Evolutionary conservation across 306 rosid species (phyloP), one percentile per base, ranked within the genome.

Genomic region (Crotalaria pallida): DNA sequence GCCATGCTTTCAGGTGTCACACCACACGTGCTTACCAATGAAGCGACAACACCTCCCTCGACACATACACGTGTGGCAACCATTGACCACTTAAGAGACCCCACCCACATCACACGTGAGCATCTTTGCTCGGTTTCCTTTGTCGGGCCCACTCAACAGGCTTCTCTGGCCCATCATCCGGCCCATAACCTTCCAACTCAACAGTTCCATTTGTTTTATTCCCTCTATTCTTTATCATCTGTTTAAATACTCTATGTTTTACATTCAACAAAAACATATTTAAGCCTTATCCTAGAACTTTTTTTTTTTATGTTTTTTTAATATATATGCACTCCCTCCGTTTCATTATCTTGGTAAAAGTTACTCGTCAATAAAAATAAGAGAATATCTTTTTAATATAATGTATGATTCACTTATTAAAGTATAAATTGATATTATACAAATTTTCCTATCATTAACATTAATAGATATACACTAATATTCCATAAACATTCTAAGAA

Each of bases 101-200:
- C 82, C 81, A 63, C 85, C 80, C 85, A 56, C 89, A 83, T 69
- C 91, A 59, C 91, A 84, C 87, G 96, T 87, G 93, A 74, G 68
- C 70, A 38, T 81, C 50, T 80, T 82, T 22, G 67, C 74, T 15
- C 47, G 66, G 80, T 73, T 81, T 74, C 75, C 75, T 24, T 24
- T 81, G 87, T 71, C 80, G 85, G 92, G 79, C 70, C 79, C 83
- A 2, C 66, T n/a, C 24, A 8, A 56, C 69, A 57, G 55, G 68
- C 65, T 31, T 57, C 16, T 13, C 55, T 19, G 62, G 10, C 69
- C 57, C 33, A 10, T 36, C 31, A 56, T 29, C 6, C 60, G 74
- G 78, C 85, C 88, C 84, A 47, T 7, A 0, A 21, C n/a, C 38
- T 65, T 58, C 44, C 60, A 71, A 41, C 72, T 65, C 78, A 73